These are phyloP conservation scores for Apiotrichum mycotoxinovorans DNA, from an alignment of 1,284 basidiomycete genomes.

Conservation along the genomic window DNA sequence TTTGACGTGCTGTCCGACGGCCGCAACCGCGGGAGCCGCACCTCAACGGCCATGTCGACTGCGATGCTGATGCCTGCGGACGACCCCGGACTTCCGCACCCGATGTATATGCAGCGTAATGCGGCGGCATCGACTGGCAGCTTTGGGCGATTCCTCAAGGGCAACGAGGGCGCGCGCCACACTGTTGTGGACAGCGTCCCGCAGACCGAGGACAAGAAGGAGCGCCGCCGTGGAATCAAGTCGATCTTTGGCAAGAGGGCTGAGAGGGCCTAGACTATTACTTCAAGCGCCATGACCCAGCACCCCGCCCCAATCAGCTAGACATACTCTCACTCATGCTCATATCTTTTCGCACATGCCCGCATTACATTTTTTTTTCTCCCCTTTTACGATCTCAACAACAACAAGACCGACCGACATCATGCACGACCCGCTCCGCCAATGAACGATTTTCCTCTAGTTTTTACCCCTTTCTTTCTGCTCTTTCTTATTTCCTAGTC, in stretches of 20 bases:
- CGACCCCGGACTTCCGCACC: conserved; percentile 16
- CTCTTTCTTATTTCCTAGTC: not conserved
- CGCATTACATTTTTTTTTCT: not conserved
- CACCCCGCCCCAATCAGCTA: not conserved
- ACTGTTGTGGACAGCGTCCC: conserved; percentile 8
- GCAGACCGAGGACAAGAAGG: conserved; percentile 16
- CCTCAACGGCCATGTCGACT: conserved; percentile 10
- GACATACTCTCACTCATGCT: not conserved
- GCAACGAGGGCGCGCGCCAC: conserved; percentile 1
- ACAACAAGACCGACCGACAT: no score
- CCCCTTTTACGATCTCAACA: not conserved
- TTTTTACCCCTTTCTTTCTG: not conserved
- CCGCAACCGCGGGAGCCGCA: conserved; percentile 2
- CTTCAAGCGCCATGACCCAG: not conserved
- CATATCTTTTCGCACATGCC: not conserved
- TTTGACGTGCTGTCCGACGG: conserved; percentile 15
- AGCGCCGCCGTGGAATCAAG: conserved; percentile 21
- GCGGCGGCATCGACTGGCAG: conserved; percentile 23
- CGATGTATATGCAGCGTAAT: conserved; percentile 32
- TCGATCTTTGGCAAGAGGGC: conserved; percentile 16
- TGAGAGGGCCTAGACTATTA: not conserved
- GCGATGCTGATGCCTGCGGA: not conserved
- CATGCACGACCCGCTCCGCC: no score
- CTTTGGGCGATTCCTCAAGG: conserved; percentile 22
- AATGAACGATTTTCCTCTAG: not conserved